Evolutionary conservation across 805 yeast genomes (phyloP).

Genomic region (Lipomyces japonicus): DNA sequence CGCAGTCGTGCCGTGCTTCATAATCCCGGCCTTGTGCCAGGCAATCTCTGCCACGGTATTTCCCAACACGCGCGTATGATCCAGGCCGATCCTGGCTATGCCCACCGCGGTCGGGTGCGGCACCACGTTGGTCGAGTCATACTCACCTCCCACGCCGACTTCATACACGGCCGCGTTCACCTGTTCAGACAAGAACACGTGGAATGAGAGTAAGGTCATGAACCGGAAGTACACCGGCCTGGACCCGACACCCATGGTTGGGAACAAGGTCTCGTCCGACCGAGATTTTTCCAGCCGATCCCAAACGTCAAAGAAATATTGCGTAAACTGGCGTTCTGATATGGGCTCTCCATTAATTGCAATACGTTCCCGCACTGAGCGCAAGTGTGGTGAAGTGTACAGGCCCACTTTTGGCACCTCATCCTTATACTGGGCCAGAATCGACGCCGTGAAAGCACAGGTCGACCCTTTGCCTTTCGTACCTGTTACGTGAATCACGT

Average conservation of each 20-base stretch:
- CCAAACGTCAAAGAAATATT: constrained; percentile 93
- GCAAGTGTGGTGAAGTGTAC: constrained; percentile 95
- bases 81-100: constrained; percentile 82
- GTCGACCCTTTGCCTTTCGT: constrained; percentile 99
- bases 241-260: constrained; percentile 65
- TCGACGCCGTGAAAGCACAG: constrained; percentile 86
- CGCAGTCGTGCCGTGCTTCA: constrained; percentile 65
- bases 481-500: constrained; percentile 89
- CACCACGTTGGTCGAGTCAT: constrained; percentile 90
- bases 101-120: constrained; percentile 80
- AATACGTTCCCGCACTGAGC: constrained; percentile 87
- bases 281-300: constrained; percentile 55
- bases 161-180: constrained; percentile 94
- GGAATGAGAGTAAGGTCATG: constrained; percentile 84
- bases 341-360: constrained; percentile 84
- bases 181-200: constrained; percentile 79
- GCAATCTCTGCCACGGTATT: constrained; percentile 83
- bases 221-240: constrained; percentile 94
- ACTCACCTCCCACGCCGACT: constrained; percentile 98
- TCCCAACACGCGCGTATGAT: constrained; percentile 85
- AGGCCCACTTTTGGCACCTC: constrained; percentile 63
- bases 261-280: constrained; percentile 58
- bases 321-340: constrained; percentile 71
- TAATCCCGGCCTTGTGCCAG: constrained; percentile 95
- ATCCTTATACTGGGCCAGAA: constrained; percentile 59